phyloP scores from a whole-genome alignment of 148 eudicot genomes.

The Camellia granthamiana region DNA sequence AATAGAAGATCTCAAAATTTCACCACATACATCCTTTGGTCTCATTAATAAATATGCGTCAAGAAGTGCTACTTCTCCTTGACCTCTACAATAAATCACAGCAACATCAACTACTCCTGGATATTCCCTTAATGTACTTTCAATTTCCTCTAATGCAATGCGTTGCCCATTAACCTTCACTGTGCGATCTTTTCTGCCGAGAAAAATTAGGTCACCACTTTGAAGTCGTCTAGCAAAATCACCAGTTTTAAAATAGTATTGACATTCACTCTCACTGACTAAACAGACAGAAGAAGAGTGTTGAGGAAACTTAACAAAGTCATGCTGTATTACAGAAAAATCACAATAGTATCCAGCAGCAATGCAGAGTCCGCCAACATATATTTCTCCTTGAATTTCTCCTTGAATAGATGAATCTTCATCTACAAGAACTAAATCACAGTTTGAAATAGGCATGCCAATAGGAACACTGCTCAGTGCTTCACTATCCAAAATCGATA shows the following conservation, averaged over 20 bases:
- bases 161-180: slow-evolving; percentile 87
- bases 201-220: slow-evolving; percentile 65
- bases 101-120: slow-evolving; percentile 65
- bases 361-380: slow-evolving; percentile 66
- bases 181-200: slow-evolving; percentile 83
- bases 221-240: slow-evolving; percentile 71
- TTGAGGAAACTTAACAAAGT: slow-evolving; percentile 35
- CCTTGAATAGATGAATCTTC: slow-evolving; percentile 59
- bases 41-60: slow-evolving; percentile 61
- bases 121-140: slow-evolving; percentile 56
- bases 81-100: slow-evolving; percentile 46
- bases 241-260: slow-evolving; percentile 64
- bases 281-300: slow-evolving; percentile 26
- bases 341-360: slow-evolving; percentile 61
- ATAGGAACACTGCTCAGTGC: slow-evolving; percentile 67
- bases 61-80: slow-evolving; percentile 49
- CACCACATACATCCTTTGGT: slow-evolving; percentile 19
- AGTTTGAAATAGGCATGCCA: slow-evolving; percentile 68
- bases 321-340: slow-evolving; percentile 32
- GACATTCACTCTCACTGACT: slow-evolving; percentile 19
- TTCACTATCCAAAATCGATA: slow-evolving; percentile 50
- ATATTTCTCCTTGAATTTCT: slow-evolving; percentile 86
- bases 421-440: slow-evolving; percentile 55
- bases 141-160: slow-evolving; percentile 80
- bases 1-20: slow-evolving; percentile 39